phyloP scores from a whole-genome alignment of 306 rosid genomes.

The Cucumis melo region DNA sequence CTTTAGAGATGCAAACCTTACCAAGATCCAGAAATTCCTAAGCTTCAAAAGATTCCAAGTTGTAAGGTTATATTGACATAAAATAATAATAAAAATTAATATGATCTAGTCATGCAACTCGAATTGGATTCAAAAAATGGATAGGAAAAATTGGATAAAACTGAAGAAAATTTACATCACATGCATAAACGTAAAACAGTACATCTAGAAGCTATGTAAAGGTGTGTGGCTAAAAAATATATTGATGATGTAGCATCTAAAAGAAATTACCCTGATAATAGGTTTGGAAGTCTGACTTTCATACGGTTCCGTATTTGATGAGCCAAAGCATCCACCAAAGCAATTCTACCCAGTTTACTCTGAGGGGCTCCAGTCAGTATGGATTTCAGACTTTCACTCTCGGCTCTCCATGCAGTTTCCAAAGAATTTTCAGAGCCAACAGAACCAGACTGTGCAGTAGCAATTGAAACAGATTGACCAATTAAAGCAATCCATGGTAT shows the following conservation, averaged over 20 bases:
- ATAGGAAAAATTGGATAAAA: background rate
- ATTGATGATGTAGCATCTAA: constrained; percentile 2
- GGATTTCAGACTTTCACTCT: constrained; percentile 89
- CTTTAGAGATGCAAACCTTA: background rate
- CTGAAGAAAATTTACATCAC: background rate
- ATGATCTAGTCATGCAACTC: background rate
- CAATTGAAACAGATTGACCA: constrained; percentile 91
- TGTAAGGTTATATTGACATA: background rate
- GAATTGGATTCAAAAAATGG: background rate
- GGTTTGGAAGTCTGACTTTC: constrained; percentile 85
- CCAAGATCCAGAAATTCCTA: background rate
- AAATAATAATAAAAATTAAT: background rate
- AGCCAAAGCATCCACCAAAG: constrained; percentile 83
- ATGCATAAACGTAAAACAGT: background rate
- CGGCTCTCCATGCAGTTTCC: constrained; percentile 99
- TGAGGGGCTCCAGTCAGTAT: constrained; percentile 87
- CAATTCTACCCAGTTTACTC: constrained; percentile 85
- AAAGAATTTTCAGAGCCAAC: constrained; percentile 76
- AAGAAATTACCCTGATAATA: constrained; percentile 71
- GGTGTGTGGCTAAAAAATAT: background rate
- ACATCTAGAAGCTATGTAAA: background rate
- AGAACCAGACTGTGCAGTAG: constrained; percentile 88
- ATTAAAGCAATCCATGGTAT: constrained; percentile 93
- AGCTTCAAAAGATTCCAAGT: background rate
- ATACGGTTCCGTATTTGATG: constrained; percentile 85